A percentile compares a stretch with the other conserved stretches of the same genome.
Conservation (phyloP, 371 early-diverging fungal species). For the Neoconidiobolus thromboides region DNA sequence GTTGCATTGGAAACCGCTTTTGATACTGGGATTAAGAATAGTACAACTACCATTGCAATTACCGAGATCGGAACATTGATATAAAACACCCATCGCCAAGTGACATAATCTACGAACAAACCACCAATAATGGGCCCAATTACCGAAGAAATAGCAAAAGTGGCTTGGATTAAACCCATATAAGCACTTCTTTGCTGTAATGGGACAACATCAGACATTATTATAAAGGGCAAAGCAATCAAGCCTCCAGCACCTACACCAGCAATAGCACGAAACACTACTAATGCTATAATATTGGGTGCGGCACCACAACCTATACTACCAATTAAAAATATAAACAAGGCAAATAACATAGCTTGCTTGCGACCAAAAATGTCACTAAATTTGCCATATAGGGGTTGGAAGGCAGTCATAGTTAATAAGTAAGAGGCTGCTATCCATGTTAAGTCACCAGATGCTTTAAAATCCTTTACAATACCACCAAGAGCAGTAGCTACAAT, state of each 20-base stretch:
- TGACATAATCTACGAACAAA: background rate
- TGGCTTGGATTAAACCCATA: constrained; percentile 6
- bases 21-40: constrained; percentile 25
- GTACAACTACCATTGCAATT: constrained; percentile 16
- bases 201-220: constrained; percentile 40
- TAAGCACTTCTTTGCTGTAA: background rate
- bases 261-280: constrained; percentile 47
- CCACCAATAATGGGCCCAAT: constrained; percentile 3
- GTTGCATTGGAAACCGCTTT: constrained; percentile 18
- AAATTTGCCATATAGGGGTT: constrained; percentile 39
- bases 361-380: constrained; percentile 53
- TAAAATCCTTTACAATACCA: constrained; percentile 52
- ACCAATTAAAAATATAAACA: constrained; percentile 28
- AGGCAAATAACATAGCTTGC: constrained; percentile 28
- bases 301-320: constrained; percentile 35
- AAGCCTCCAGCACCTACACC: constrained; percentile 73
- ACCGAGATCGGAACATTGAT: constrained; percentile 26
- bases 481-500: constrained; percentile 62
- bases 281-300: constrained; percentile 21
- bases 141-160: constrained; percentile 1
- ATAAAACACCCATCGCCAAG: constrained; percentile 17
- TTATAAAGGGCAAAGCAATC: constrained; percentile 40
- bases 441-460: constrained; percentile 33
- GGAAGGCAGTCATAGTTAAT: constrained; percentile 51
- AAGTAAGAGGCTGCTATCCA: constrained; percentile 61